Base-by-base conservation (phyloP, 2,329 filamentous ascomycete genomes). In the Phyllosticta citrichinensis region DNA sequence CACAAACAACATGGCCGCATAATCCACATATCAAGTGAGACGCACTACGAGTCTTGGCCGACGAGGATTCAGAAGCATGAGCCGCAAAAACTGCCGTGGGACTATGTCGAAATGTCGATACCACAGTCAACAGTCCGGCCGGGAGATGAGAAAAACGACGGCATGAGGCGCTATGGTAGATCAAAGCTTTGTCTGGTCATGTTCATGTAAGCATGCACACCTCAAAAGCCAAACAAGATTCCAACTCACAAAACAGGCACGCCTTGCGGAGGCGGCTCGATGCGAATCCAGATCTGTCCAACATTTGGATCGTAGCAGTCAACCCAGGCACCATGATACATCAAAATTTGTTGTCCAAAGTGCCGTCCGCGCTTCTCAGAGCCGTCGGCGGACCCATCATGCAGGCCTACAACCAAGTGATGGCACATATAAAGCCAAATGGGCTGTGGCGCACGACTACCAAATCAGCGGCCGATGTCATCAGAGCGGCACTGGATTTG, bases 1-100 rank as follows among this genome's bases (percentile, higher is more conserved):
- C 65, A 69, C 52, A 59, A 60, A 5, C 56, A 67, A 20, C 35
- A 47, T 5, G 66, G 65, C 61, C 52, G 61, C 63, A 60, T 68
- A 62, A 40, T 58, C 51, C n/a, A 64, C 14, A 27, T 68, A 24
- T 63, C 64, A 8, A 67, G 66, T 60, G 55, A 60, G 57, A 55
- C 62, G 5, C 65, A 67, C 56, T 60, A 65, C 5, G 52, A 40
- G 11, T 47, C 30, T 17, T 35, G 47, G 25, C 14, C 17, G 3
- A n/a, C 52, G 51, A 40, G 47, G 3, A 19, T 12, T 17, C 22
- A 40, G 3, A 10, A 19, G 12, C 33, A 53, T 30, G 35, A 30
- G 5, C 24, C 53, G 19, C 33, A 55, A 27, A 60, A 52, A 3
- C 20, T 56, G 25, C 8, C 25, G 6, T 60, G 53, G 53, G 53